phyloP scores from a whole-genome alignment of 768 basidiomycete genomes.

The Macrolepiota albuminosa region DNA sequence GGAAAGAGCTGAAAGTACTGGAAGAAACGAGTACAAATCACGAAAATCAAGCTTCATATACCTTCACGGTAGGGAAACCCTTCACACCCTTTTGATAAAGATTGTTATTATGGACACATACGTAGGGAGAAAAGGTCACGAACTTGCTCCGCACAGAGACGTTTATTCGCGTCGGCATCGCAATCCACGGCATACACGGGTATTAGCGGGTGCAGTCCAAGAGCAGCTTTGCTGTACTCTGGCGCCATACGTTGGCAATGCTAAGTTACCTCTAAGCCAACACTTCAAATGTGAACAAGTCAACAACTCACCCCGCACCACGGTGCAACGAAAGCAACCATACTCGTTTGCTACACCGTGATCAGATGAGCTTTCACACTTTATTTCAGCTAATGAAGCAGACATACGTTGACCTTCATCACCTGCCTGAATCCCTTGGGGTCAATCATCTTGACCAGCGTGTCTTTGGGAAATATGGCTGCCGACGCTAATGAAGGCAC shows the following conservation, averaged over 20 bases:
- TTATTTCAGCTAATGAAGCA: not conserved
- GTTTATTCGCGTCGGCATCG: slow-evolving; percentile 76
- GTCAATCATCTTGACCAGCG: slow-evolving; percentile 71
- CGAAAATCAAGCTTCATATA: slow-evolving; percentile 26
- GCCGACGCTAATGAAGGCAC: slow-evolving; percentile 47
- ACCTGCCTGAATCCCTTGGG: slow-evolving; percentile 62
- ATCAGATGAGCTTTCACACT: not conserved
- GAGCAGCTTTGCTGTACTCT: slow-evolving; percentile 79
- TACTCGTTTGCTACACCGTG: slow-evolving; percentile 52
- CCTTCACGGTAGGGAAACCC: slow-evolving; percentile 94
- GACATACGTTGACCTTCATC: slow-evolving; percentile 71
- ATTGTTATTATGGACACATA: not conserved
- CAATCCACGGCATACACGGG: slow-evolving; percentile 94
- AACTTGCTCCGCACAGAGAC: slow-evolving; percentile 76
- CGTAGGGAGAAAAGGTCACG: not conserved
- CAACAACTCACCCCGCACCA: slow-evolving; percentile 76
- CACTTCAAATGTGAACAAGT: not conserved
- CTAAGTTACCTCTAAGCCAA: slow-evolving; percentile 28
- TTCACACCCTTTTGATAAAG: slow-evolving; percentile 53
- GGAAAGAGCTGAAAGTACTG: slow-evolving; percentile 60
- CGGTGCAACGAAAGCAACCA: slow-evolving; percentile 92
- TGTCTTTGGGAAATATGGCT: slow-evolving; percentile 41
- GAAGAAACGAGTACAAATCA: not conserved
- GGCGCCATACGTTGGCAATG: slow-evolving; percentile 86
- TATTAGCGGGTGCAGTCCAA: slow-evolving; percentile 73